phyloP scores from a whole-genome alignment of 2,329 filamentous ascomycete genomes.

The Xylaria hypoxylon region DNA sequence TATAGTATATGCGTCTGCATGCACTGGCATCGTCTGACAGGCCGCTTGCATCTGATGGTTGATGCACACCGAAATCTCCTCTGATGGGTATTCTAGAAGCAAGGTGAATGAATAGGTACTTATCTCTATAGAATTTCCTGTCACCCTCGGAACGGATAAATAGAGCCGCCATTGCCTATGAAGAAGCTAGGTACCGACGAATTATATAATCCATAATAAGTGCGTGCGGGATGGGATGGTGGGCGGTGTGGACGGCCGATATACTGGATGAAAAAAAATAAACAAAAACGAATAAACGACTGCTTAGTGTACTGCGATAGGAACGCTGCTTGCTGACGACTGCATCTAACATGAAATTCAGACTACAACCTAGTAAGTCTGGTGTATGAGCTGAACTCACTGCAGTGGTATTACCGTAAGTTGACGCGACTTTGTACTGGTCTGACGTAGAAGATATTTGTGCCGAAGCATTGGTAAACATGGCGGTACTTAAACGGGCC shows the following conservation, averaged over 20 bases:
- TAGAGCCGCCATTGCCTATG: not conserved
- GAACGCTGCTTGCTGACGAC: not conserved
- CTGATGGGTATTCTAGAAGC: conserved; percentile 18
- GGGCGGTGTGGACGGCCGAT: not conserved
- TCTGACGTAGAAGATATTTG: not conserved
- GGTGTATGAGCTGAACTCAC: conserved; percentile 1
- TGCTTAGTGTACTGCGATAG: not conserved
- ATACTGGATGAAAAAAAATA: not conserved
- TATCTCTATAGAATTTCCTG: not conserved
- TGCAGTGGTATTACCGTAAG: not conserved
- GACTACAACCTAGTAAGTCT: not conserved
- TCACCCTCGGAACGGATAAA: not conserved
- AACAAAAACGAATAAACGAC: not conserved
- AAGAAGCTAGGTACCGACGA: not conserved
- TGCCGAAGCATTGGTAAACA: conserved; percentile 7
- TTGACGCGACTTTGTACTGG: not conserved
- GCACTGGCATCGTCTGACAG: conserved; percentile 16
- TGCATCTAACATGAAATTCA: not conserved
- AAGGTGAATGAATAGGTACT: conserved; percentile 10
- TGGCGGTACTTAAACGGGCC: conserved; percentile 5
- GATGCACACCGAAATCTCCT: too few species aligned
- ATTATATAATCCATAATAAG: not conserved
- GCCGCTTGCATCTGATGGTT: conserved; percentile 18
- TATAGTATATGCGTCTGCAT: conserved; percentile 32
- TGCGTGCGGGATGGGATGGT: not conserved